phyloP scores from a whole-genome alignment of 192 early-diverging fungal species.

The Gonapodya prolifera region DNA sequence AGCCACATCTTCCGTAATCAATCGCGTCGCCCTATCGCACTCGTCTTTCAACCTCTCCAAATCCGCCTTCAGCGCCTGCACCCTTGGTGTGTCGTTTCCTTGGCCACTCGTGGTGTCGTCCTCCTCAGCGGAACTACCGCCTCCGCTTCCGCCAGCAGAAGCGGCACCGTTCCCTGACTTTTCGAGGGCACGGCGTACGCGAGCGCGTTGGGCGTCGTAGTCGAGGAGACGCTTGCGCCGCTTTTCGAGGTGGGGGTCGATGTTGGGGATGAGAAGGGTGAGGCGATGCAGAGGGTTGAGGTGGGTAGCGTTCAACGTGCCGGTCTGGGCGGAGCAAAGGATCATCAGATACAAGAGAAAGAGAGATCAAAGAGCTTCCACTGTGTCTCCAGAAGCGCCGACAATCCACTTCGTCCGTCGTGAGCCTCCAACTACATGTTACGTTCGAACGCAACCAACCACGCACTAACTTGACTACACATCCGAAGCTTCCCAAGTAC shows the following conservation, averaged over 20 bases:
- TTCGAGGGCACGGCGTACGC: conserved; percentile 67
- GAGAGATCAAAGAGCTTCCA: no score
- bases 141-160: conserved; percentile 45
- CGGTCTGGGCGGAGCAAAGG: no score
- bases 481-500: no score
- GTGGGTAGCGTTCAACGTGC: background rate
- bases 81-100: background rate
- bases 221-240: conserved; percentile 80
- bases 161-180: no score
- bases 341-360: no score
- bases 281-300: conserved; percentile 81
- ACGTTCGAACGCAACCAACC: no score
- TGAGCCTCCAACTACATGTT: no score
- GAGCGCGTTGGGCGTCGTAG: conserved; percentile 63
- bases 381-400: no score
- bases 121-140: background rate
- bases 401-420: no score
- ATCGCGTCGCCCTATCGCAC: background rate
- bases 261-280: conserved; percentile 71
- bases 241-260: conserved; percentile 83
- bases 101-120: background rate
- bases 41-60: background rate
- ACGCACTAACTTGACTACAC: no score
- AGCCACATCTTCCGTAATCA: background rate
- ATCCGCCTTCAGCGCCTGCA: background rate